phyloP scores from a whole-genome alignment of 345 rosid genomes.

The Aquilaria sinensis region DNA sequence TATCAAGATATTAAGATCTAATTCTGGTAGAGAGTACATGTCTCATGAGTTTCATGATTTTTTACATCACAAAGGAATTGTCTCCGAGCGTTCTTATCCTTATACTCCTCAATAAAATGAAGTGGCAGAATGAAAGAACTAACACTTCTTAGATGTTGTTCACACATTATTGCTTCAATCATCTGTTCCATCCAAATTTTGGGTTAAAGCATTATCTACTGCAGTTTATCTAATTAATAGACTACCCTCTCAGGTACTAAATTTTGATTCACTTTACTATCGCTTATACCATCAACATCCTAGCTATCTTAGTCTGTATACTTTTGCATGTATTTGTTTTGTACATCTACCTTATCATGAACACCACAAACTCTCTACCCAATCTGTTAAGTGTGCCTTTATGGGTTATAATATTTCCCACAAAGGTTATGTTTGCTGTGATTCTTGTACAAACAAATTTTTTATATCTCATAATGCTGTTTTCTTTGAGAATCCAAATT shows the following conservation, averaged over 20 bases:
- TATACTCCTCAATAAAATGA: slow-evolving; percentile 10
- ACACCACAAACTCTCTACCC: background rate
- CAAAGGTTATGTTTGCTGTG: slow-evolving; percentile 7
- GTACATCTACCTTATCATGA: background rate
- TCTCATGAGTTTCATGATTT: background rate
- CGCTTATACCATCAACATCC: background rate
- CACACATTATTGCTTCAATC: slow-evolving; percentile 3
- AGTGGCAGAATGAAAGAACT: background rate
- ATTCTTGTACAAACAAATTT: background rate
- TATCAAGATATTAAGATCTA: background rate
- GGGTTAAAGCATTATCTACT: slow-evolving; percentile 4
- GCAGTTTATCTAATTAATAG: slow-evolving; percentile 9
- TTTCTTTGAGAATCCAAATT: background rate
- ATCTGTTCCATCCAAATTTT: background rate
- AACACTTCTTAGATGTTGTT: slow-evolving; percentile 11
- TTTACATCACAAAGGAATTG: background rate
- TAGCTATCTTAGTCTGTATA: background rate
- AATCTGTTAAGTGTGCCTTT: slow-evolving; percentile 4
- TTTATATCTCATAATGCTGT: background rate
- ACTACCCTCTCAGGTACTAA: background rate
- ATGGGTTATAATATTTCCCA: background rate
- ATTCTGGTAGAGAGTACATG: slow-evolving; percentile 8
- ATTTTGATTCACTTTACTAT: background rate
- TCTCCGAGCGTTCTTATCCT: slow-evolving; percentile 6
- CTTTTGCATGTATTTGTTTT: slow-evolving; percentile 2